A percentile compares a stretch with the other conserved stretches of the same genome.
Conservation (phyloP, 257 asterid genomes). For the Vinca minor region DNA sequence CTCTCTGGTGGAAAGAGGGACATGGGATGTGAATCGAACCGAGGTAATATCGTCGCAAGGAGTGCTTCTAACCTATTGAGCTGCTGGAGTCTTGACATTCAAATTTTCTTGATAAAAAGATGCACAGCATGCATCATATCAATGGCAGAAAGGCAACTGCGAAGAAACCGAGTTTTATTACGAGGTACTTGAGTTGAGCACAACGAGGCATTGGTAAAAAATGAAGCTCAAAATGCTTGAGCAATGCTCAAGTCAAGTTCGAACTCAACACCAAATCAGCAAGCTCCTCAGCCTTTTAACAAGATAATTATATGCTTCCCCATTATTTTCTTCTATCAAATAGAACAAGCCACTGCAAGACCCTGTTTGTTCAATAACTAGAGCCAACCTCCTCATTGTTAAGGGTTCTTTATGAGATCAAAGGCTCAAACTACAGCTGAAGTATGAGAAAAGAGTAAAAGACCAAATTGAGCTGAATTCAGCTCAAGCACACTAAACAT, state of each 20-base stretch:
- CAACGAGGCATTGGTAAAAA: not conserved
- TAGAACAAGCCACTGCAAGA: not conserved
- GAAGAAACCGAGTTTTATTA: not conserved
- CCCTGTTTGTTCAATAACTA: not conserved
- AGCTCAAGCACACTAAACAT: not conserved
- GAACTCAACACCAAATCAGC: not conserved
- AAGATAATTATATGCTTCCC: not conserved
- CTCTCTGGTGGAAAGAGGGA: no score
- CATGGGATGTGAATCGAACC: no score
- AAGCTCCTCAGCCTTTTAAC: not conserved
- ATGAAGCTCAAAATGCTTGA: not conserved
- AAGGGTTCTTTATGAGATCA: not conserved
- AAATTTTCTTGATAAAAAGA: not conserved
- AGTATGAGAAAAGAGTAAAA: not conserved
- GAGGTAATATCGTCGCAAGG: no score
- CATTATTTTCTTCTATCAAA: not conserved
- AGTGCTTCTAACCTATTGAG: no score
- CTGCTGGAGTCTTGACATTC: not conserved
- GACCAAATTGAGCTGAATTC: not conserved
- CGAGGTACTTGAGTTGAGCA: not conserved
- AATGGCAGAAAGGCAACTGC: not conserved
- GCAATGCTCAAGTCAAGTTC: not conserved
- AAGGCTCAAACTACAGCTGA: not conserved
- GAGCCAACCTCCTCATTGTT: not conserved
- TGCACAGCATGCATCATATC: not conserved